Percentiles rank a stretch among this genome's conserved stretches.
These are phyloP conservation scores for Scutellaria baicalensis DNA, from an alignment of 257 asterid genomes.

Conservation along the genomic window DNA sequence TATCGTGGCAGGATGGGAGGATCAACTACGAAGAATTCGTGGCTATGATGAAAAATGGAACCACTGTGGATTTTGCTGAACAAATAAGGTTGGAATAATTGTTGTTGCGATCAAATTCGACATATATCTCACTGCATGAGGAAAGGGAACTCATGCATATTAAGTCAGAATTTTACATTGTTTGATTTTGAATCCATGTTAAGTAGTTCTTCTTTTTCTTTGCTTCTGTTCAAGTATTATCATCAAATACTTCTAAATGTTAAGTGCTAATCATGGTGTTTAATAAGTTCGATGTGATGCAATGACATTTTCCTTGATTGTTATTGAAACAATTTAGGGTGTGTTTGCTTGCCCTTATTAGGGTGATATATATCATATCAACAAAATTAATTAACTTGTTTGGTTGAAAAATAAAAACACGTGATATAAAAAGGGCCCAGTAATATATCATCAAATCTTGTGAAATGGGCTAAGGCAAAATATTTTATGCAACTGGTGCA, in stretches of 20 bases:
- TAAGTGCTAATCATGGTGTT: not conserved
- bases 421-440: no score
- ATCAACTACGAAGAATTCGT: constrained; percentile 74
- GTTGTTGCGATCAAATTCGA: not conserved
- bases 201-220: not conserved
- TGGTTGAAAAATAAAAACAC: no score
- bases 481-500: no score
- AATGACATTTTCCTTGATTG: not conserved
- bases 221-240: not conserved
- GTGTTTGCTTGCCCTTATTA: no score
- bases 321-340: no score
- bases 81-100: constrained; percentile 7
- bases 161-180: not conserved
- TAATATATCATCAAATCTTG: no score
- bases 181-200: not conserved
- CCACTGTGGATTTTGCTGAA: constrained; percentile 26
- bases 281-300: not conserved
- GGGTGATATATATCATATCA: no score
- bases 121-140: not conserved
- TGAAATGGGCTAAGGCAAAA: no score
- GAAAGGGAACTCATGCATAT: not conserved
- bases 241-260: not conserved
- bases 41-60: constrained; percentile 84
- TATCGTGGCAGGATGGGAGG: constrained; percentile 51
- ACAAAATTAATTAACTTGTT: no score